Evolutionary conservation across 1,284 basidiomycete species (phyloP).

Genomic region (Trametes hirsuta): DNA sequence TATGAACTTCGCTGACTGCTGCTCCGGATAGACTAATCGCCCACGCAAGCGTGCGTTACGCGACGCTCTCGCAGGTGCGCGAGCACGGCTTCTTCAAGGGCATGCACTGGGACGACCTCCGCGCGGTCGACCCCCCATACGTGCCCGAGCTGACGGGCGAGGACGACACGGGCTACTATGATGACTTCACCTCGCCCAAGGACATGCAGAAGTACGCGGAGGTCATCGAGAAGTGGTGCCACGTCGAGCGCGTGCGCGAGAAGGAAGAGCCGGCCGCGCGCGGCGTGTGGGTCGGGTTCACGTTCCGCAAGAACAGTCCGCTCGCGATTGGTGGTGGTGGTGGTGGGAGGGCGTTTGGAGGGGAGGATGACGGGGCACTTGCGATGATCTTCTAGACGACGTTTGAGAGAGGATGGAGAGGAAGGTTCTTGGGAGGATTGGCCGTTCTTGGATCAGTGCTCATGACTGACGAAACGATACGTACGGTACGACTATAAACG

Average conservation of each 20-base stretch:
- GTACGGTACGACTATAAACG: background rate
- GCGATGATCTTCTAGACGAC: conserved; percentile 29
- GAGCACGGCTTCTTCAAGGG: conserved; percentile 86
- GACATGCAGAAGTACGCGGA: conserved; percentile 99
- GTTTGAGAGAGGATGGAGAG: background rate
- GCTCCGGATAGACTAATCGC: conserved; percentile 53
- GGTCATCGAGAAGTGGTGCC: conserved; percentile 95
- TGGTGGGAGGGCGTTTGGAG: conserved; percentile 19
- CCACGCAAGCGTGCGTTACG: conserved; percentile 81
- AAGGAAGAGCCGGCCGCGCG: conserved; percentile 76
- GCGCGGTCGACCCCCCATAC: conserved; percentile 86
- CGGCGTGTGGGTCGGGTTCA: conserved; percentile 97
- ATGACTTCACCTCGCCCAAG: conserved; percentile 90
- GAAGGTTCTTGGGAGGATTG: background rate
- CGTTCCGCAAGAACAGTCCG: conserved; percentile 76
- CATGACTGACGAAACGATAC: conserved; percentile 6
- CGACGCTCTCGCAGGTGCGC: conserved; percentile 75
- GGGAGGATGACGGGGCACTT: conserved; percentile 27
- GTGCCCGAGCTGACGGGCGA: conserved; percentile 96
- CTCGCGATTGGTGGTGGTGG: conserved; percentile 20
- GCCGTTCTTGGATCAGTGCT: background rate
- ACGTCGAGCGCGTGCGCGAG: conserved; percentile 92
- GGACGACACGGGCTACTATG: conserved; percentile 97
- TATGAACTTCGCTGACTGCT: too few relatives aligned
- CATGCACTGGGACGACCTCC: conserved; percentile 81